Evolutionary conservation across 768 basidiomycete genomes (phyloP), one percentile per base, ranked within the genome.

Genomic region (Xanthoconium purpureum): DNA sequence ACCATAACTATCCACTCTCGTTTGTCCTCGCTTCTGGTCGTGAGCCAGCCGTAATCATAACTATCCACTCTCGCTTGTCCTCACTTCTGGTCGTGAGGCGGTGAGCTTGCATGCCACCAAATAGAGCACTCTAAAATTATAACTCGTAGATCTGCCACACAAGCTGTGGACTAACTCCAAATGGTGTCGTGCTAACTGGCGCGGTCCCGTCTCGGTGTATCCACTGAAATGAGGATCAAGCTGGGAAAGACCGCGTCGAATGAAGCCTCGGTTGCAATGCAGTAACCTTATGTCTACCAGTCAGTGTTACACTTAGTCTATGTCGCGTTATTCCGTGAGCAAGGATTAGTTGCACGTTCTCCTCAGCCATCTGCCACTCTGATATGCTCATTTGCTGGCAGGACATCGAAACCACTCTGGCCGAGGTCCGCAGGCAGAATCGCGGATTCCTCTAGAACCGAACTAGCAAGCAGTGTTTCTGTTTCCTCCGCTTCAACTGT

Each of bases 381-480:
- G 24, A 73, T 62, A 30, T 70, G 66, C 32, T 66, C 63, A 50
- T 80, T 75, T 51, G 76, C 75, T 15, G 88, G 88, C 18, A 91
- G 76, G 30, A 94, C 89, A 70, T 94, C 93, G 68, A 80, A 95
- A 14, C 94, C 94, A 58, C 84, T 78, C 71, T 83, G 82, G n/a
- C 90, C 90, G 24, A 94, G 77, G 65, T 89, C 89, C 4, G 82
- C 85, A 18, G 94, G 94, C 10, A 94, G 77, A 12, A 75, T 79
- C n/a, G 91, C 90, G 0, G 91, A 93, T 70, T 93, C 91, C 54
- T 93, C 90, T 50, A 93, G 73, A 18, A 55, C 48, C 20, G 75
- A 68, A 12, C 55, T 30, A 13, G 74, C 63, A 30, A 85, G 73
- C 18, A 86, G 74, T 13, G 72, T 77, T 58, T 83, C 77, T 28